Evolutionary conservation across 2,329 filamentous ascomycete genomes (phyloP).

Genomic region (Passalora sequoiae): DNA sequence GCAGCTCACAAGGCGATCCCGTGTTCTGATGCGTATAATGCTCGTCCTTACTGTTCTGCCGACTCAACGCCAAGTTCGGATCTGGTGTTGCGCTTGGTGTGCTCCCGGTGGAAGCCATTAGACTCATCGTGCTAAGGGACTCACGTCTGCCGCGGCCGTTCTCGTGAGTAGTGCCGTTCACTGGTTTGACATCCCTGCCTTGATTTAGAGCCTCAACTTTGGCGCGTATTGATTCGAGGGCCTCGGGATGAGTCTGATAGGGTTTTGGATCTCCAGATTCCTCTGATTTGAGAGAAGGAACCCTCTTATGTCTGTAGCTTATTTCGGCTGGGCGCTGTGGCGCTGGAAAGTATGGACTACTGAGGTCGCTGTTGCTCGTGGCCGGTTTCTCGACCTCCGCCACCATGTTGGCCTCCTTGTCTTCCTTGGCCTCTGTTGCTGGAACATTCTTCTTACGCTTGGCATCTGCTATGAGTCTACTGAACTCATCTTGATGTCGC

Average conservation of each 20-base stretch:
- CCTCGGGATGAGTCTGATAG: constrained; percentile 26
- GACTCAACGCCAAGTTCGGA: background rate
- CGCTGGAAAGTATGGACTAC: background rate
- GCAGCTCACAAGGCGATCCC: constrained; percentile 23
- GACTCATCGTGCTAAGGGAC: constrained; percentile 9
- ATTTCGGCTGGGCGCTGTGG: background rate
- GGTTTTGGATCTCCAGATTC: constrained; percentile 13
- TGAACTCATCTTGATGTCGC: constrained; percentile 70
- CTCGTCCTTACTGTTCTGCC: constrained; percentile 19
- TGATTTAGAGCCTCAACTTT: constrained; percentile 26
- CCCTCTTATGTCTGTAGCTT: background rate
- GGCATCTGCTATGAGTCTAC: constrained; percentile 72
- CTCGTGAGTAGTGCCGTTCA: background rate
- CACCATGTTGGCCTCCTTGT: constrained; percentile 7
- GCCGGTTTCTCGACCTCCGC: constrained; percentile 5
- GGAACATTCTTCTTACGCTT: constrained; percentile 47
- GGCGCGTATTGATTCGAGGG: constrained; percentile 21
- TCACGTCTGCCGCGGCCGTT: background rate
- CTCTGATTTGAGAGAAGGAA: background rate
- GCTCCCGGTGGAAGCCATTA: background rate
- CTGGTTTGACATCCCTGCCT: constrained; percentile 15
- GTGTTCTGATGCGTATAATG: constrained; percentile 16
- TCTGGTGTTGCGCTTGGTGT: constrained; percentile 1
- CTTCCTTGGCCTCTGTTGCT: constrained; percentile 16
- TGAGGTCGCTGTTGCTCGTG: constrained; percentile 5